Base-by-base conservation (phyloP, 306 rosid genomes). In the Trifolium repens region DNA sequence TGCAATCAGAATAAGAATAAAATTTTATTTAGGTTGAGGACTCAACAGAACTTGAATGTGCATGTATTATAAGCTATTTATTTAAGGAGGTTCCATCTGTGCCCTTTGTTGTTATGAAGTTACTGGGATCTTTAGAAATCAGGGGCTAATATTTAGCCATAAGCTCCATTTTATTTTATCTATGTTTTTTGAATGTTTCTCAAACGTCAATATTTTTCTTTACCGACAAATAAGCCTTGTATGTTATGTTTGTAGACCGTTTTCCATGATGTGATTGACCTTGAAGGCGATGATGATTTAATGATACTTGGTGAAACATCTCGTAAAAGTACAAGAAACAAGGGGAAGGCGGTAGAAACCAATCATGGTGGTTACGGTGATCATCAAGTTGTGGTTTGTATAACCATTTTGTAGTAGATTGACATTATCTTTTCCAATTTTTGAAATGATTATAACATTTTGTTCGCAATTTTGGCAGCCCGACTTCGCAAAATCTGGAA, bases 251-350 rank as follows among this genome's bases (percentile, higher is more conserved):
- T 26, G 71, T 73, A 89, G 98, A 81, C 69, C 67, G 65, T 74
- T 82, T 17, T 73, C 66, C 65, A 72, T 17, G 89, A 91, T 27
- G 89, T 91, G 80, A 91, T 94, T 79, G 91, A 91, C 71, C 49
- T 91, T 76, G 96, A 78, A 49, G 83, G 71, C 14, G 76, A 79
- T 67, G 81, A 75, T 13, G 88, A 75, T 60, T 79, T 86, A 75
- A 60, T 86, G 84, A 67, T 83, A 50, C 78, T 87, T 71, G 87
- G 82, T 9, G 90, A 90, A 47, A 79, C 57, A 26, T 67, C 81
- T 83, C 69, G 73, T 70, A 68, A 49, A 63, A 81, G 58, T 70
- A 68, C 44, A 63, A 78, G 58, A 72, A 76, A 54, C 58, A 91
- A 91, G 72, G 96, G 90, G 65, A 91, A 94, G 88, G 80, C 81